Conservation (phyloP, 441 rosid species). For the Populus trichocarpa region DNA sequence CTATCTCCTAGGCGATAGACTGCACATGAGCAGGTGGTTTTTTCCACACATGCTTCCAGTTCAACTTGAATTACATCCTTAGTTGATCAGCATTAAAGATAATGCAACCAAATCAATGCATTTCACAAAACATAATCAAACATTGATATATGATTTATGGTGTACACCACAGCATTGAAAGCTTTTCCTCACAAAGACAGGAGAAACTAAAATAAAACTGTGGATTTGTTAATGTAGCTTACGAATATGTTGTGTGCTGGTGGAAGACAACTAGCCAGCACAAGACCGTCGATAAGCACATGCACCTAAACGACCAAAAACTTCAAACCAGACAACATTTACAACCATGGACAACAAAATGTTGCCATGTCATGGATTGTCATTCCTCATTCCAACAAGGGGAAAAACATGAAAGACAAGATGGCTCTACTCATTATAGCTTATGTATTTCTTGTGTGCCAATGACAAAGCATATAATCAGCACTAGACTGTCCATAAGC, state of each 20-base stretch:
- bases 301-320: neutral
- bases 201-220: slow-evolving; percentile 10
- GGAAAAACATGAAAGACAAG: no score
- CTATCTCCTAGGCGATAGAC: neutral
- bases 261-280: slow-evolving; percentile 24
- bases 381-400: no score
- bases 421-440: slow-evolving; percentile 10
- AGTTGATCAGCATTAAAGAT: neutral
- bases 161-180: slow-evolving; percentile 20
- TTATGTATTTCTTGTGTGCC: slow-evolving; percentile 7
- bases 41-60: neutral
- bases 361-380: no score
- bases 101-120: neutral
- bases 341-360: no score
- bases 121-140: neutral
- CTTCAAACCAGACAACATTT: neutral
- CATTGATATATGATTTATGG: neutral
- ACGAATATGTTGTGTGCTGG: slow-evolving; percentile 46
- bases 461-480: slow-evolving; percentile 14
- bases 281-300: slow-evolving; percentile 9
- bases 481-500: slow-evolving; percentile 32
- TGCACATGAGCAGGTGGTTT: neutral
- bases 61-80: neutral
- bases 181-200: slow-evolving; percentile 14
- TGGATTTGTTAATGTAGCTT: slow-evolving; percentile 31